phyloP scores from a whole-genome alignment of 164 flowering plant genomes.

The Aristolochia californica region DNA sequence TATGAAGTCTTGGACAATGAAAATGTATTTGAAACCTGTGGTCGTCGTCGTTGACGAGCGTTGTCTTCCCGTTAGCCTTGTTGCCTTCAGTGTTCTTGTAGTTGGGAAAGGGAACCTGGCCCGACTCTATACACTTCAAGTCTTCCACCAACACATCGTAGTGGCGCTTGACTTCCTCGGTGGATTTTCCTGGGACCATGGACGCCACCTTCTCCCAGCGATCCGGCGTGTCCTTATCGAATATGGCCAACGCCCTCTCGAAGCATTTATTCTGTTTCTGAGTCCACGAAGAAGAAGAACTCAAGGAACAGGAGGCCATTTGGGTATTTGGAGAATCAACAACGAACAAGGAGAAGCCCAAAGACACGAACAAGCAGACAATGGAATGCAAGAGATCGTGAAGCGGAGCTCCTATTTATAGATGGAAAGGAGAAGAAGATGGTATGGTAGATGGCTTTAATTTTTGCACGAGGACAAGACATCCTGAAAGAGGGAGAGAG shows the following conservation, averaged over 20 bases:
- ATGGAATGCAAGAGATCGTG: no score
- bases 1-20: no score
- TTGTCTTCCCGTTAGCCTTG: neutral
- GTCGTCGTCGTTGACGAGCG: slow-evolving; percentile 1
- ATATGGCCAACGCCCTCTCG: slow-evolving; percentile 14
- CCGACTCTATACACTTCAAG: slow-evolving; percentile 13
- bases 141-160: slow-evolving; percentile 11
- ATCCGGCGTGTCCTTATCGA: slow-evolving; percentile 16
- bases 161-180: slow-evolving; percentile 15
- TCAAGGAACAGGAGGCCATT: slow-evolving; percentile 11
- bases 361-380: no score
- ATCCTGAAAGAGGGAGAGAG: no score
- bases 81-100: slow-evolving; percentile 2
- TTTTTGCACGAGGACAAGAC: no score
- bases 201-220: slow-evolving; percentile 13
- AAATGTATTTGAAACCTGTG: slow-evolving; percentile 3
- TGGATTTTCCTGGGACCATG: slow-evolving; percentile 11
- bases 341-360: no score
- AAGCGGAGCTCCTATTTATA: no score
- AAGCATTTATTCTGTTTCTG: slow-evolving; percentile 10
- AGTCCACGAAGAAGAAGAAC: slow-evolving; percentile 11
- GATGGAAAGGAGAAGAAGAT: no score
- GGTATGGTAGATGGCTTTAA: no score
- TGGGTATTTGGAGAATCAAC: no score
- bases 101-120: slow-evolving; percentile 14